Evolutionary conservation across 2,329 filamentous ascomycete species (phyloP).

Genomic region (Phialophora chinensis): DNA sequence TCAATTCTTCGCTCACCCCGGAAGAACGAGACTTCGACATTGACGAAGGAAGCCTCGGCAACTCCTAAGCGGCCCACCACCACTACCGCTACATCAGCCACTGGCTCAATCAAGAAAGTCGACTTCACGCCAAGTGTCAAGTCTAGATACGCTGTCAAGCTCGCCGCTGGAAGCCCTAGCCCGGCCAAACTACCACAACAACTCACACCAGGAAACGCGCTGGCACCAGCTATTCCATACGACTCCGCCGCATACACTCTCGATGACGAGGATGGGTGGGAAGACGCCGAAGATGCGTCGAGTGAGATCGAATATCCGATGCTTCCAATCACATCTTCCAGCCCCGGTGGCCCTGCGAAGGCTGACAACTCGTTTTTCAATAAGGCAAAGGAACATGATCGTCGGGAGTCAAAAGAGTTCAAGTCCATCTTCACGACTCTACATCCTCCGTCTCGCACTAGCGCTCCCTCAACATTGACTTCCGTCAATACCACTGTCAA

Average conservation of each 20-base stretch:
- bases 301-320: conserved; percentile 47
- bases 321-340: conserved; percentile 39
- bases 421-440: conserved; percentile 42
- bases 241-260: conserved; percentile 39
- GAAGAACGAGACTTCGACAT: conserved; percentile 60
- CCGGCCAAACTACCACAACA: conserved; percentile 47
- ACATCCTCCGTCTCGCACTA: conserved; percentile 36
- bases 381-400: conserved; percentile 40
- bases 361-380: conserved; percentile 29
- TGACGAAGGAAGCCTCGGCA: conserved; percentile 42
- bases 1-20: conserved; percentile 65
- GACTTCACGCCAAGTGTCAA: conserved; percentile 78
- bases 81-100: conserved; percentile 45
- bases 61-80: conserved; percentile 42
- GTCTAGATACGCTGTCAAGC: conserved; percentile 46
- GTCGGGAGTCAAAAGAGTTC: conserved; percentile 41
- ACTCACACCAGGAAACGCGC: conserved; percentile 31
- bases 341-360: conserved; percentile 14
- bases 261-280: conserved; percentile 35
- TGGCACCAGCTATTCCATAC: conserved; percentile 36
- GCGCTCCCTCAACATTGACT: conserved; percentile 28
- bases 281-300: conserved; percentile 37
- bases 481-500: conserved; percentile 36
- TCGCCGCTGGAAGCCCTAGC: conserved; percentile 47
- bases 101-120: conserved; percentile 72